Evolutionary conservation across 306 rosid species (phyloP), one percentile per base, ranked within the genome.

Genomic region (Crataegus laevigata): DNA sequence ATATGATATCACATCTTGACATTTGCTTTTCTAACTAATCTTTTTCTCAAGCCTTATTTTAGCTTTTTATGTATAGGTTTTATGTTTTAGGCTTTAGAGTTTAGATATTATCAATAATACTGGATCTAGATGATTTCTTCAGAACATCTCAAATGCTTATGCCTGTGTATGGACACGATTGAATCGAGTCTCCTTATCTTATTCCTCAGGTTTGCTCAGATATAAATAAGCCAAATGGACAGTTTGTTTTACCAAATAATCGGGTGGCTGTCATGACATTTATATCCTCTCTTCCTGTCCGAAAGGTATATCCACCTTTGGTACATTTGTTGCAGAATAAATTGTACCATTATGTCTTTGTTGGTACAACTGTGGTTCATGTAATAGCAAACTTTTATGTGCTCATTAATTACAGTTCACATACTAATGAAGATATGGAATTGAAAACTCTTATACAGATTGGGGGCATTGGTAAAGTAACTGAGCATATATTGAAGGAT

Each of bases 381-480:
- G 25, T 5, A 50, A 21, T 26, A 21, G 5, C 32, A 15, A 14
- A 55, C 24, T 77, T 71, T 62, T 80, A 74, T 67, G 42, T 70
- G 30, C 38, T 43, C 60, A 24, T 75, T 66, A 68, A 75, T n/a
- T 72, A 26, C 7, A 11, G 21, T 68, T 42, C 40, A 42, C 60
- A 51, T 73, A 78, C 54, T 75, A 70, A 73, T 62, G 60, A 75
- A 72, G 66, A 64, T 47, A 55, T 24, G 28, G 66, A 28, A 32
- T 69, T 55, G 54, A 47, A 69, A 84, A 66, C 62, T 77, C 54
- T 90, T 71, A 12, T 69, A 78, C 89, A 94, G 97, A 91, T 94
- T 85, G 98, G 96, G 82, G 98, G 98, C 75, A 94, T 94, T 14
- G 96, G 98, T 78, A 94, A 91, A 85, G 98, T 94, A 79, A 91